A percentile compares a stretch with the other conserved stretches of the same genome.
phyloP scores from a whole-genome alignment of 352 stramenopile genomes.

The Phytophthora sp. region DNA sequence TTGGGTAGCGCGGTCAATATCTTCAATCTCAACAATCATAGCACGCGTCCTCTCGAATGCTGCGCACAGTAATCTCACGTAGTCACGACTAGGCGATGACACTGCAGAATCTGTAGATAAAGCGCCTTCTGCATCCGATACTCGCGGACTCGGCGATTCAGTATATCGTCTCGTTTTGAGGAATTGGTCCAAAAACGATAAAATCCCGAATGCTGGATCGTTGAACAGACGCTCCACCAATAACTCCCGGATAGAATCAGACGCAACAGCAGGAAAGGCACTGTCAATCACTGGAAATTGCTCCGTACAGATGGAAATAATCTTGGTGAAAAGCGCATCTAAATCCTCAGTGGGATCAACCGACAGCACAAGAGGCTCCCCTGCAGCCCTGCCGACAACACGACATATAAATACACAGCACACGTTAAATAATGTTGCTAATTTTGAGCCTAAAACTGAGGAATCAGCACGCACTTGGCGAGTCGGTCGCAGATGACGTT shows the following conservation, averaged over 20 bases:
- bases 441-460: not conserved
- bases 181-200: conserved; percentile 77
- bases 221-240: conserved; percentile 79
- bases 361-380: conserved; percentile 30
- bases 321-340: conserved; percentile 62
- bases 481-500: conserved; percentile 83
- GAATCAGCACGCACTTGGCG: conserved; percentile 44
- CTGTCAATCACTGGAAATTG: conserved; percentile 71
- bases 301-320: conserved; percentile 66
- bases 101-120: not conserved
- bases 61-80: conserved; percentile 64
- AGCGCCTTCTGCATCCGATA: not conserved
- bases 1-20: conserved; percentile 21
- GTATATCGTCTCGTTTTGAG: conserved; percentile 46
- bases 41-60: conserved; percentile 71
- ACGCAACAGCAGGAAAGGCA: conserved; percentile 57
- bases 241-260: conserved; percentile 62
- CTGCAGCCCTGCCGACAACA: conserved; percentile 26
- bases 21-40: conserved; percentile 59
- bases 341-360: conserved; percentile 72
- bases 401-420: not conserved
- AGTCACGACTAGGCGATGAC: conserved; percentile 39
- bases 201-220: conserved; percentile 79
- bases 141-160: conserved; percentile 10
- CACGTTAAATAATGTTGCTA: not conserved